Evolutionary conservation across 2,329 filamentous ascomycete genomes (phyloP).

Genomic region (Bertia moriformis): DNA sequence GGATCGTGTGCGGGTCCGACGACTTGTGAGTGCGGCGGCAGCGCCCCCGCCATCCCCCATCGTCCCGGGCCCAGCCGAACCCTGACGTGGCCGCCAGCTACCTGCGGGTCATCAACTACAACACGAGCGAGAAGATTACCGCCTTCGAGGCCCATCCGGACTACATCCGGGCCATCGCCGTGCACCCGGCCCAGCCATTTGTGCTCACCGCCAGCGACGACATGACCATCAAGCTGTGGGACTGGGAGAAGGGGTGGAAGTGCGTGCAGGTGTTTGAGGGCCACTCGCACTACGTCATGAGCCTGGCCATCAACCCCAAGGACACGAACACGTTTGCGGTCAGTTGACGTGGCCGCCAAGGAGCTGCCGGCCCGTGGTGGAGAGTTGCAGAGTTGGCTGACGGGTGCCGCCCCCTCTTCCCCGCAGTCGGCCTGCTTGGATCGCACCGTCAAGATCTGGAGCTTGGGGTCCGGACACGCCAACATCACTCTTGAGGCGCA

Average conservation of each 20-base stretch:
- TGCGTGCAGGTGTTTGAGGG: constrained; percentile 95
- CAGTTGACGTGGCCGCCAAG: not conserved
- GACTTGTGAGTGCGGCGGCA: constrained; percentile 54
- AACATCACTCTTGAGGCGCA: constrained; percentile 88
- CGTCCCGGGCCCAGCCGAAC: no score
- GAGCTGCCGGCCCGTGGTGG: no score
- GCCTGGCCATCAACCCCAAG: constrained; percentile 91
- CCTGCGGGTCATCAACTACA: constrained; percentile 91
- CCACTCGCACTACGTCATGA: constrained; percentile 93
- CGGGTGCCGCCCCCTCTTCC: constrained; percentile 8
- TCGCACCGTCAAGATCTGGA: constrained; percentile 96
- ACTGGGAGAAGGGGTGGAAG: constrained; percentile 98
- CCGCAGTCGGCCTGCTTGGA: constrained; percentile 90
- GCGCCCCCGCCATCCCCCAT: no score
- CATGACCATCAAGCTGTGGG: constrained; percentile 97
- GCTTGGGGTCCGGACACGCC: constrained; percentile 76
- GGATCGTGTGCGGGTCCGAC: constrained; percentile 90
- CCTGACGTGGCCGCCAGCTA: no score
- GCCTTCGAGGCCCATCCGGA: constrained; percentile 95
- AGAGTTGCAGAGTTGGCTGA: no score
- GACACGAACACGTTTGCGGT: constrained; percentile 68
- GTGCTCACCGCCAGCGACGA: constrained; percentile 93
- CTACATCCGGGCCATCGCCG: constrained; percentile 91
- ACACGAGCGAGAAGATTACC: constrained; percentile 96
- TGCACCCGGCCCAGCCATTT: constrained; percentile 90